Base-by-base conservation (phyloP, 139 green algal species). In the Trebouxia sp. region DNA sequence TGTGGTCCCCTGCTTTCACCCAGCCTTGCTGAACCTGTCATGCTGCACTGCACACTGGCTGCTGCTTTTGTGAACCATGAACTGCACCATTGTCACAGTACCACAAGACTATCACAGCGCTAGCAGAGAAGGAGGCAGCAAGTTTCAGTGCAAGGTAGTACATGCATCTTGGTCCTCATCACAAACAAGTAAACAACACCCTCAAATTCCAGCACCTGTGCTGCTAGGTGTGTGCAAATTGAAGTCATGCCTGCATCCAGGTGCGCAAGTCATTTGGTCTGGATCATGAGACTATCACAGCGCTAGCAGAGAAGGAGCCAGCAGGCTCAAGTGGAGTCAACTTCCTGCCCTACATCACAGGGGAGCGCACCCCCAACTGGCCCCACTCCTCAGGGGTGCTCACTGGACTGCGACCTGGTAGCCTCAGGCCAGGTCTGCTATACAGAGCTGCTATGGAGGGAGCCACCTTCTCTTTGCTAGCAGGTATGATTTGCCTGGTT, bases 331-430 rank as follows among this genome's bases (percentile, higher is more conserved):
- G 80, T 1, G 94, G 94, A 15, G 83, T 94, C 7, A 92, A 85
- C 22, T 92, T 94, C 20, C 83, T 98, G 79, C 94, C 94, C 9
- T 98, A 95, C 84, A 75, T 97, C 50, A 85, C 76, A n/a, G 94
- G 94, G 0, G 94, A 97, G 85, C 84, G 94, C n/a, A 97, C 94
- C 9, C 94, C 94, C 65, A 94, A 96, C 83, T 97, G 93, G 94
- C 94, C 94, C 1, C 77, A 93, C 38, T 90, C 92, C 48, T 89
- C 78, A 1, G 93, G 91, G 12, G 86, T 88, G 4, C 32, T 97
- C 1, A 80, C 75, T 77, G 84, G 88, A 45, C 76, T 92, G 48
- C 69, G 83, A n/a, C 84, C 84, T 1, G 88, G 88, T 37, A 39
- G 35, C 42, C 43, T 87, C 10, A 65, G 78, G 12, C 91, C 92